Evolutionary conservation across 164 flowering plant genomes (phyloP), one percentile per base, ranked within the genome.

Genomic region (Chloranthus sessilifolius): DNA sequence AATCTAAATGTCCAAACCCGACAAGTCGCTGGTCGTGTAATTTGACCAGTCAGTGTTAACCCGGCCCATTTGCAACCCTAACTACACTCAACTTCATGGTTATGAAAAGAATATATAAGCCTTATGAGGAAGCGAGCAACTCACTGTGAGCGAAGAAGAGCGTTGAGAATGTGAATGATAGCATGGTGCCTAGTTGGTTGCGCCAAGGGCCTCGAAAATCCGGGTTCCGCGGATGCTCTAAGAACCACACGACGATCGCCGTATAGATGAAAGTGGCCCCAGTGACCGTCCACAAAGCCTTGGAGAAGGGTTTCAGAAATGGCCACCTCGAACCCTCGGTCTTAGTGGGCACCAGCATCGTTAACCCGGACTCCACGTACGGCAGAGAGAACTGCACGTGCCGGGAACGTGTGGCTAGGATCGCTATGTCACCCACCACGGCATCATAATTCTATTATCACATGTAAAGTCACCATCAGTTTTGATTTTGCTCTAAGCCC

Each of bases 391-490:
- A 66, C 15, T 66, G 59, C 6, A 61, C 71, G 9, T 7, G 25
- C 3, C 7, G 9, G 3, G 66, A 34, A 27, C 71, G 42, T 10
- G 52, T 47, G 3, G 66, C 41, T 12, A 48, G 20, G 21, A 66
- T 66, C 4, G 63, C 56, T n/a, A 57, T 22, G 16, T 66, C 71
- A 2, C 63, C 71, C 6, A 61, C 63, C 11, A 37, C 59, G 7
- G 48, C 66, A 53, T 66, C 71, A 45, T 25, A 61, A 2, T 21
- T 27, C 66, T 66, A 24, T 30, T 21, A 39, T 42, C 46, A 52
- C 20, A n/a, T n/a, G n/a, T n/a, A n/a, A n/a, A n/a, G n/a, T n/a
- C n/a, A n/a, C n/a, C n/a, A n/a, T n/a, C n/a, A n/a, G n/a, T n/a
- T n/a, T n/a, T n/a, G n/a, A n/a, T n/a, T n/a, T n/a, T n/a, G n/a